These are phyloP conservation scores for Thinopyrum elongatum DNA, from an alignment of 176 grass and related monocot genomes.

Conservation along the genomic window DNA sequence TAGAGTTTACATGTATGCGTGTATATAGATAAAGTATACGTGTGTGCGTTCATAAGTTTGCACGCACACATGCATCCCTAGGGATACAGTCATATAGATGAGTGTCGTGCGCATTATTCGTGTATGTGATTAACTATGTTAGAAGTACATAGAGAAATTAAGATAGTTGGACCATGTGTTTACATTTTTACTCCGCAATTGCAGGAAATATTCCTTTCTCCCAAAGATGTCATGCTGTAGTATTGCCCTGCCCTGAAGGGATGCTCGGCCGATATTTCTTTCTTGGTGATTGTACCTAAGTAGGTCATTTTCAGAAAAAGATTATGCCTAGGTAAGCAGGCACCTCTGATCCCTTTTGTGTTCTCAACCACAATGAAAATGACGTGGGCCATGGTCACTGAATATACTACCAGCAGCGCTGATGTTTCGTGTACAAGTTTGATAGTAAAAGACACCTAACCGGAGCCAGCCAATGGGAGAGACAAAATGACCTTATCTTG, in stretches of 20 bases:
- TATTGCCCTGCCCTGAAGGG: constrained; percentile 1
- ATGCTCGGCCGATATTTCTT: constrained; percentile 27
- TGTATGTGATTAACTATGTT: too few relatives aligned
- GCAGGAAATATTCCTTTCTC: constrained; percentile 25
- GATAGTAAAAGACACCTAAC: constrained; percentile 6
- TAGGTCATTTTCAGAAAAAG: neutral
- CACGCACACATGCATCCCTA: too few relatives aligned
- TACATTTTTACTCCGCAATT: neutral
- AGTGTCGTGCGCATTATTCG: too few relatives aligned
- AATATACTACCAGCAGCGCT: neutral
- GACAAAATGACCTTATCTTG: neutral
- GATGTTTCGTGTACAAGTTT: too few relatives aligned
- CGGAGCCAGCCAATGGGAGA: neutral
- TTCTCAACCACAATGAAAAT: constrained; percentile 12
- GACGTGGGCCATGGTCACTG: constrained; percentile 10
- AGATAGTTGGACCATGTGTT: neutral
- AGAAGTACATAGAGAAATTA: too few relatives aligned
- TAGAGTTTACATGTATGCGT: too few relatives aligned
- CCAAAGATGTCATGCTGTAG: constrained; percentile 18
- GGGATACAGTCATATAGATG: too few relatives aligned
- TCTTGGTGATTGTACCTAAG: constrained; percentile 38
- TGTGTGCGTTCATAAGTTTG: too few relatives aligned
- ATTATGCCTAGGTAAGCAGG: neutral
- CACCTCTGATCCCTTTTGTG: neutral
- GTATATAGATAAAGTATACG: too few relatives aligned